Percentiles rank a stretch among this genome's conserved stretches.
Conservation (phyloP, 805 yeast genomes). For the Yamadazyma sp. region DNA sequence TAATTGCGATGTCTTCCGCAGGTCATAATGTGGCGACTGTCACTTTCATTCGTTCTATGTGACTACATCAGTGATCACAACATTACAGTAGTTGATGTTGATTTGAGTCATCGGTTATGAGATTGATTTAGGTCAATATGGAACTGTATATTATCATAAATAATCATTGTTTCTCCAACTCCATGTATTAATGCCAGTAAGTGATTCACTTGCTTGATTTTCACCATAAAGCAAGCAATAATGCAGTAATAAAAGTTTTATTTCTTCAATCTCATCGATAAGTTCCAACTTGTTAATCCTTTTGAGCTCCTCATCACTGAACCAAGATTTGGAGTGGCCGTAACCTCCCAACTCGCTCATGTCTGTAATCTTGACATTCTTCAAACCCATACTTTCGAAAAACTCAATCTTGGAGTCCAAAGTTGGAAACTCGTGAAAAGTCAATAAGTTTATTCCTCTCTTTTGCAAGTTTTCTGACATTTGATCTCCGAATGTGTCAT, state of each 20-base stretch:
- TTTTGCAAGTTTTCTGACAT: constrained; percentile 61
- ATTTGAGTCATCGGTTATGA: too few relatives aligned
- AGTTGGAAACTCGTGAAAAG: constrained; percentile 53
- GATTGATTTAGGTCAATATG: too few relatives aligned
- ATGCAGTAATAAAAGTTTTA: constrained; percentile 59
- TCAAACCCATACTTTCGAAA: constrained; percentile 25
- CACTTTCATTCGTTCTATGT: too few relatives aligned
- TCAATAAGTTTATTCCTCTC: constrained; percentile 63
- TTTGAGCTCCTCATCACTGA: constrained; percentile 34
- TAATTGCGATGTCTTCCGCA: too few relatives aligned
- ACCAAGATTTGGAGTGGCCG: constrained; percentile 38
- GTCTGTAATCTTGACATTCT: constrained; percentile 42
- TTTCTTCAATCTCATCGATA: constrained; percentile 75
- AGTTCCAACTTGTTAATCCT: constrained; percentile 58
- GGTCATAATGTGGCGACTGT: too few relatives aligned
- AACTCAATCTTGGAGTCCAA: constrained; percentile 26
- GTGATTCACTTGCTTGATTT: constrained; percentile 1
- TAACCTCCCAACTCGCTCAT: constrained; percentile 45
- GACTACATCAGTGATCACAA: too few relatives aligned
- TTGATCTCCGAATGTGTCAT: constrained; percentile 63
- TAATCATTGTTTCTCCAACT: too few relatives aligned
- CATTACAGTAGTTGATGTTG: too few relatives aligned
- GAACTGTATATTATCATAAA: too few relatives aligned
- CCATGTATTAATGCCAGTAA: constrained; percentile 4
- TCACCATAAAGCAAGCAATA: constrained; percentile 48